Evolutionary conservation across 345 rosid species (phyloP), one percentile per base, ranked within the genome.

Genomic region (Linum tenue): DNA sequence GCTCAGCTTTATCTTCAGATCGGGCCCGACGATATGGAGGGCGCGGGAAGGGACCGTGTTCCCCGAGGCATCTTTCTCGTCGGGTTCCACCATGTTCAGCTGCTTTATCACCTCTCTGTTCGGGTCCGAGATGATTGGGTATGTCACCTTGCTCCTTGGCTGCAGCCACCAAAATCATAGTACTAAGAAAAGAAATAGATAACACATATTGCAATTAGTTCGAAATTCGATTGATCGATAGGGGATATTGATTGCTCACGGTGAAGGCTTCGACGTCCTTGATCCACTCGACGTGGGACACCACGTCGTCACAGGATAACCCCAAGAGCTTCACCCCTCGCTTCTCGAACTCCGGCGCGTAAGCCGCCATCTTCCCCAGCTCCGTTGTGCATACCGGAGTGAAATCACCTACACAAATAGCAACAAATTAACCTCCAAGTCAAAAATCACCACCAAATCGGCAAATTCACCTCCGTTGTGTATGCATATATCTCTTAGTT

Each of bases 301-400:
- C 41, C 17, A 86, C 66, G 62, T 86, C 92, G 41, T 88, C 87
- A 59, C 97, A 85, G 58, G 99, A 88, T 71, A 88, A 69, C 1
- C 96, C 95, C 68, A 90, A 55, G 6, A 92, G 90, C 83, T 86
- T 85, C 36, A 80, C 95, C 5, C 81, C 92, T 75, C 85, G 79
- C 63, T 77, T 67, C 4, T 63, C 80, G 43, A 86, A 86, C 78
- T 88, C 88, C 5, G 70, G 64, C 55, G 69, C 75, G 37, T 77
- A 75, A 43, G 77, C 75, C 0, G 83, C 96, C 82, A 90, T 84
- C 78, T 79, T 76, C 3, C 83, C 89, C 0, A 88, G 90, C 68
- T 90, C 96, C 37, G 95, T 86, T 0, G 92, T 90, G 71, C 95
- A 90, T 0, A 85, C 92, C 0, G 96, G 96, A 0, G 92, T 90